phyloP scores from a whole-genome alignment of 2,329 filamentous ascomycete genomes.

The Scolecobasidium constrictum region DNA sequence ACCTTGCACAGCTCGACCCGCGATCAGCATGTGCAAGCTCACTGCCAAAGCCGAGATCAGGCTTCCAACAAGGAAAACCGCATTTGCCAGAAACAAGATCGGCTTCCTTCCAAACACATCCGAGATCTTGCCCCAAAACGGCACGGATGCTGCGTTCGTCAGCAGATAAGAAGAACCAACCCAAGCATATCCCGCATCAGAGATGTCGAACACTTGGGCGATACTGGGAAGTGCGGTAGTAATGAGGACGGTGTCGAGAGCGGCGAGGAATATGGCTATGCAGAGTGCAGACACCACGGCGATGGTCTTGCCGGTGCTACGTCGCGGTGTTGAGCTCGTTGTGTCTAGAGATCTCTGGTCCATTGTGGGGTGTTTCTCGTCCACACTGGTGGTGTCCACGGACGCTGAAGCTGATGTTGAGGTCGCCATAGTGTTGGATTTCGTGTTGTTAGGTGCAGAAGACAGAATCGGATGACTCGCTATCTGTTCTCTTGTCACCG shows the following conservation, averaged over 20 bases:
- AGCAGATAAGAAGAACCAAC: conserved; percentile 24
- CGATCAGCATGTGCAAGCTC: conserved; percentile 43
- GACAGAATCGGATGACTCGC: too few relatives aligned
- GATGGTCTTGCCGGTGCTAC: neutral
- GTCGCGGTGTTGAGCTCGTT: neutral
- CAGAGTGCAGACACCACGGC: conserved; percentile 8
- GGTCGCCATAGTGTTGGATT: too few relatives aligned
- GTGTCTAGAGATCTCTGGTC: too few relatives aligned
- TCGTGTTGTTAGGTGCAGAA: too few relatives aligned
- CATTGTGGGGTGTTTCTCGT: neutral
- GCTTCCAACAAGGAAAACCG: conserved; percentile 32
- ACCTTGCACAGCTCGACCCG: conserved; percentile 45
- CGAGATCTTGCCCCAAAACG: conserved; percentile 30
- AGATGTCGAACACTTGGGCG: conserved; percentile 7
- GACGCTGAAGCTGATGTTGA: neutral
- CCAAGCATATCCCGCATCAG: conserved; percentile 11
- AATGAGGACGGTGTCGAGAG: conserved; percentile 15
- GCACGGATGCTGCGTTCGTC: conserved; percentile 26
- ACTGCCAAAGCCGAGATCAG: conserved; percentile 41
- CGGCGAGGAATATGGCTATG: conserved; percentile 12
- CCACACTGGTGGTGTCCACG: too few relatives aligned
- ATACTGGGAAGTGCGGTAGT: conserved; percentile 12
- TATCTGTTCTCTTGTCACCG: too few relatives aligned
- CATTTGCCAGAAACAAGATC: conserved; percentile 22
- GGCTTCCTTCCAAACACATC: conserved; percentile 28